These are phyloP conservation scores for Ligustrum vulgare DNA, from an alignment of 257 asterid species.

Conservation along the genomic window DNA sequence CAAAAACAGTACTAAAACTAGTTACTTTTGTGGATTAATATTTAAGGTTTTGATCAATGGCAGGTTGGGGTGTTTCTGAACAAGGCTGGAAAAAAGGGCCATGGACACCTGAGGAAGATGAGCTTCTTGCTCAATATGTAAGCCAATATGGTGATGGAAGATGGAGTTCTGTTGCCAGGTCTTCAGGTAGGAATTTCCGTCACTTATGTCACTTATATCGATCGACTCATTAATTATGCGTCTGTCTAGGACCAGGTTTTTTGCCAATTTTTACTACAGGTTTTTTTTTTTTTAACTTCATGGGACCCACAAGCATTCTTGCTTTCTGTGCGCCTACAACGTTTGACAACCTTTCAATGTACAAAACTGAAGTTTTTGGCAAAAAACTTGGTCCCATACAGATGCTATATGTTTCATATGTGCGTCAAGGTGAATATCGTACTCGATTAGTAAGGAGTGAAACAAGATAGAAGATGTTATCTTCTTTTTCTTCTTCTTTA, in stretches of 20 bases:
- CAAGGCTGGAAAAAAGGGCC: slow-evolving; percentile 48
- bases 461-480: no score
- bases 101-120: slow-evolving; percentile 56
- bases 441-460: not conserved
- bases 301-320: no score
- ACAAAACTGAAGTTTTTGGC: no score
- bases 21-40: not conserved
- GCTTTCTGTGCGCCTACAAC: no score
- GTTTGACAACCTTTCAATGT: no score
- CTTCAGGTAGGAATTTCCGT: slow-evolving; percentile 29
- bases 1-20: not conserved
- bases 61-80: slow-evolving; percentile 14
- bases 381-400: no score
- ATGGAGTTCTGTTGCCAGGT: slow-evolving; percentile 53
- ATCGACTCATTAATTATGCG: no score
- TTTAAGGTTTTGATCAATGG: slow-evolving; percentile 19
- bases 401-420: no score
- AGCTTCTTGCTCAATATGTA: slow-evolving; percentile 39
- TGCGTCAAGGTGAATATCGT: not conserved
- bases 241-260: no score
- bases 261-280: no score
- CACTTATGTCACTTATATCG: no score
- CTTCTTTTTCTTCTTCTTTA: not conserved
- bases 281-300: no score
- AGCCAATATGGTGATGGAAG: slow-evolving; percentile 48